Conservation (phyloP, 495 filamentous ascomycete genomes). For the Aspergillus haitiensis region DNA sequence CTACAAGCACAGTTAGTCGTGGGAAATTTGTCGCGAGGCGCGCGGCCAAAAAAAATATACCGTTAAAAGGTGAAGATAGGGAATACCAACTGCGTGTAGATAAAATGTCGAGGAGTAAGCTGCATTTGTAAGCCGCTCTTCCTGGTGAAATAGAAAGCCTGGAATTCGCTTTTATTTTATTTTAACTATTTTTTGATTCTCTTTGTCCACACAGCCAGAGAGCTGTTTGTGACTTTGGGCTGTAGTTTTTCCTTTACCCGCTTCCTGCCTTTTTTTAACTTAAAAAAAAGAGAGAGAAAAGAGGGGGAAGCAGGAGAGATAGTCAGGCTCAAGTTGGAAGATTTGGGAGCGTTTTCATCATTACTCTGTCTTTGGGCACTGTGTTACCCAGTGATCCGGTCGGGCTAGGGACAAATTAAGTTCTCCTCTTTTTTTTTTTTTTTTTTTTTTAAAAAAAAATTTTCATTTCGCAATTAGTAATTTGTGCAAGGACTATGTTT, state of each 20-base stretch:
- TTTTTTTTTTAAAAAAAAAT: no score
- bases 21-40: neutral
- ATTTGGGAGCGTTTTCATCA: neutral
- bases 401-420: conserved; percentile 19
- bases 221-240: no score
- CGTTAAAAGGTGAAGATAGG: neutral
- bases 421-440: no score
- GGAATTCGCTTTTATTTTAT: conserved; percentile 6
- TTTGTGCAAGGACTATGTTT: conserved; percentile 14
- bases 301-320: neutral
- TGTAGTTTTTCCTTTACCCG: no score
- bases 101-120: conserved; percentile 22
- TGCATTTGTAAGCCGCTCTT: conserved; percentile 21
- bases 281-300: no score
- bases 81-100: conserved; percentile 14
- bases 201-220: no score
- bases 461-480: conserved; percentile 13
- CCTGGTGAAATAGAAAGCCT: conserved; percentile 9
- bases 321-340: neutral
- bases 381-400: conserved; percentile 26
- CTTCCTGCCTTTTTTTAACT: no score
- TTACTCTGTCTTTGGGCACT: conserved; percentile 18
- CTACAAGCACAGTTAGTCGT: conserved; percentile 1
- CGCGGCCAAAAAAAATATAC: neutral
- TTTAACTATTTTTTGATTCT: no score